Evolutionary conservation across 2,329 filamentous ascomycete genomes (phyloP).

Genomic region (Pyrenochaeta sp.): DNA sequence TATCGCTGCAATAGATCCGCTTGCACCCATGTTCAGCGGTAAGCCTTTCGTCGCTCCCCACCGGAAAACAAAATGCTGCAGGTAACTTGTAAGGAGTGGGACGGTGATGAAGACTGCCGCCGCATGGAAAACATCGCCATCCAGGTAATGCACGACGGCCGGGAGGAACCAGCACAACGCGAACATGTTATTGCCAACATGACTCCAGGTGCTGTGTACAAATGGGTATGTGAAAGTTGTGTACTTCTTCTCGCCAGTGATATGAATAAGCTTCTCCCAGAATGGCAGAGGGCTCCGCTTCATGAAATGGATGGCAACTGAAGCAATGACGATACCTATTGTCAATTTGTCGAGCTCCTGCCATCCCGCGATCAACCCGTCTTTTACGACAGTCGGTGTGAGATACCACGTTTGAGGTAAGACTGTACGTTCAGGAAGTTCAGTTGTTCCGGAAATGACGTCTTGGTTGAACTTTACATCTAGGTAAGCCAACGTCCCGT

Average conservation of each 20-base stretch:
- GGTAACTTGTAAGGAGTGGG: slow-evolving; percentile 16
- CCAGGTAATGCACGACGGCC: slow-evolving; percentile 18
- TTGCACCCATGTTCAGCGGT: slow-evolving; percentile 12
- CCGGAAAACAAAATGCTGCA: slow-evolving; percentile 13
- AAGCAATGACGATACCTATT: slow-evolving; percentile 13
- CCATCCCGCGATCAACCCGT: slow-evolving; percentile 18
- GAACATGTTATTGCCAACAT: slow-evolving; percentile 9
- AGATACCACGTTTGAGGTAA: slow-evolving; percentile 19
- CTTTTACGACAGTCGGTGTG: slow-evolving; percentile 12
- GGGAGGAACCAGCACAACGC: slow-evolving; percentile 17
- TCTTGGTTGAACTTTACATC: slow-evolving; percentile 8
- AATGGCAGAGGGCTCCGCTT: slow-evolving; percentile 10
- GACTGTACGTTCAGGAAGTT: slow-evolving; percentile 6
- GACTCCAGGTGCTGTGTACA: slow-evolving; percentile 10
- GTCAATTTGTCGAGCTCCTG: slow-evolving; percentile 21
- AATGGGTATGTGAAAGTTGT: slow-evolving; percentile 19
- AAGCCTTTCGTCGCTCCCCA: neutral
- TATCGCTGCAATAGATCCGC: slow-evolving; percentile 4
- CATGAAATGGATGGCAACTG: slow-evolving; percentile 11
- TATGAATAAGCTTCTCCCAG: slow-evolving; percentile 15
- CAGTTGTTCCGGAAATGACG: slow-evolving; percentile 1
- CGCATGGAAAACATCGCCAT: slow-evolving; percentile 17
- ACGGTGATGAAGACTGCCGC: slow-evolving; percentile 12
- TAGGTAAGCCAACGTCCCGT: slow-evolving; percentile 15
- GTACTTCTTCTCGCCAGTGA: slow-evolving; percentile 17